Evolutionary conservation across 129 eudicot species (phyloP).

Genomic region (Pulicaria dysenterica): DNA sequence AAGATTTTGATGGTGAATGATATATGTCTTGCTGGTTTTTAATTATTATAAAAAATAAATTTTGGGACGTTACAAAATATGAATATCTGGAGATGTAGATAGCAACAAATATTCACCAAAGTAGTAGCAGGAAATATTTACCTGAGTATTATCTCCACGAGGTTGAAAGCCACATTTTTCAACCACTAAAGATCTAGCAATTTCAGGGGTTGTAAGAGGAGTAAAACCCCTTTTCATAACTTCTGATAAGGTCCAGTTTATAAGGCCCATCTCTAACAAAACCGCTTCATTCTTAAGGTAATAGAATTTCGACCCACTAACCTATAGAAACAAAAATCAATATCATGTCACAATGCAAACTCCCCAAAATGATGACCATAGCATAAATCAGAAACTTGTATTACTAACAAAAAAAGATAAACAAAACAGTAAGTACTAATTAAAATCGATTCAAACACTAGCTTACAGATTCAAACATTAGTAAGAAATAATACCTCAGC

Average conservation of each 20-base stretch:
- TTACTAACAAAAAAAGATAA: too few species aligned
- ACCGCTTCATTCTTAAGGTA: slow-evolving; percentile 97
- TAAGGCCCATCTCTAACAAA: slow-evolving; percentile 78
- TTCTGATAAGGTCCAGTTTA: slow-evolving; percentile 91
- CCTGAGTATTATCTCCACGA: slow-evolving; percentile 86
- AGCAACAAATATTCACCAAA: too few species aligned
- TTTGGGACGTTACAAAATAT: too few species aligned
- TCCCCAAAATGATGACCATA: too few species aligned
- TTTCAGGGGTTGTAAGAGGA: slow-evolving; percentile 92
- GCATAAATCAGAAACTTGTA: too few species aligned
- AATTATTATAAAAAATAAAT: too few species aligned
- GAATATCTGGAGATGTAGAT: too few species aligned
- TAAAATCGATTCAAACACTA: background rate
- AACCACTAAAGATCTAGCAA: slow-evolving; percentile 78
- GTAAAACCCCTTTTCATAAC: slow-evolving; percentile 85
- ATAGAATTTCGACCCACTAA: slow-evolving; percentile 92
- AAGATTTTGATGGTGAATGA: too few species aligned
- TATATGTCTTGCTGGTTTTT: too few species aligned
- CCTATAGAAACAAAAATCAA: slow-evolving; percentile 44
- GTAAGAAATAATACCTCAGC: slow-evolving; percentile 67
- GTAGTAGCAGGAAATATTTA: too few species aligned
- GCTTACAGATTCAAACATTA: background rate
- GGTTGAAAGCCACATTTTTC: slow-evolving; percentile 99
- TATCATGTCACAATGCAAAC: background rate
- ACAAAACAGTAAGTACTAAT: too few species aligned